Conservation (phyloP, 768 basidiomycete genomes). For the Leccinum longicurvipes region DNA sequence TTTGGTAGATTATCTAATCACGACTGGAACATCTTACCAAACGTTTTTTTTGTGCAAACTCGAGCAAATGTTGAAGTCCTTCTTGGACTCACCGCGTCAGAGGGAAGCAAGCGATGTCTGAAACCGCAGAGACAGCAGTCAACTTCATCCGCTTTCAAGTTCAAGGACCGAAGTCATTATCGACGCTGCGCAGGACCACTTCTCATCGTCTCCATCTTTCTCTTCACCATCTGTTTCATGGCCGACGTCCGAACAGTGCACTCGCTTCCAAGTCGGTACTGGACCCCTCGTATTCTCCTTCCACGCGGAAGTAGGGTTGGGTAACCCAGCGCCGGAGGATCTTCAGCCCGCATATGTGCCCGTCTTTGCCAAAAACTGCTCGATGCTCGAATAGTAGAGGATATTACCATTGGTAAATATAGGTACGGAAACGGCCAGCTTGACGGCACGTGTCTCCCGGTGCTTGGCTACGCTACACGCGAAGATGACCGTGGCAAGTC, state of each 20-base stretch:
- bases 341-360: slow-evolving; percentile 73
- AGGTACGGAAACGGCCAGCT: slow-evolving; percentile 83
- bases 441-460: slow-evolving; percentile 92
- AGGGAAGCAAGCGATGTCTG: too few species aligned
- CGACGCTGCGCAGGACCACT: not conserved
- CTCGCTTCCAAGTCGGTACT: slow-evolving; percentile 12
- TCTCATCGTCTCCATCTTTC: not conserved
- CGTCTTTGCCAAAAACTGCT: slow-evolving; percentile 73
- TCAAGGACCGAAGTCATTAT: too few species aligned
- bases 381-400: slow-evolving; percentile 81
- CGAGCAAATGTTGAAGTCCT: not conserved
- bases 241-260: not conserved
- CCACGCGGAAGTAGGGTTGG: slow-evolving; percentile 59
- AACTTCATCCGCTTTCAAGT: slow-evolving; percentile 17
- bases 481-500: slow-evolving; percentile 86
- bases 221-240: not conserved
- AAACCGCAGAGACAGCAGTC: not conserved
- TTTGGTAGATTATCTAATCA: too few species aligned
- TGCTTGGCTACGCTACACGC: slow-evolving; percentile 90
- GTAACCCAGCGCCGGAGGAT: slow-evolving; percentile 65
- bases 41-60: not conserved
- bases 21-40: too few species aligned
- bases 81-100: not conserved
- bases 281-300: not conserved
- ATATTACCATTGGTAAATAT: slow-evolving; percentile 98